These are phyloP conservation scores for Capsicum rhomboideum DNA, from an alignment of 257 asterid genomes.

Conservation along the genomic window DNA sequence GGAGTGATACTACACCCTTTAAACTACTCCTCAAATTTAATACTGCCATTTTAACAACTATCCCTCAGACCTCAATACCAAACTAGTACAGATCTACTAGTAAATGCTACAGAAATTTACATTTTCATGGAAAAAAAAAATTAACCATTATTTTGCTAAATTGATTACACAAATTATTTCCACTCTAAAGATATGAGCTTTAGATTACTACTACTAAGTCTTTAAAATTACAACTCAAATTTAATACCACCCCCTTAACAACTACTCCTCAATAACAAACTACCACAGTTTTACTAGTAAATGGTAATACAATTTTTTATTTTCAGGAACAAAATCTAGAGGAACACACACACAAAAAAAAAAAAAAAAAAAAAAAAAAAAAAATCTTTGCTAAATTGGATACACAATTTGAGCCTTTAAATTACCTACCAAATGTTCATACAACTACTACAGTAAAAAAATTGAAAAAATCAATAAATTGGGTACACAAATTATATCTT, in stretches of 20 bases:
- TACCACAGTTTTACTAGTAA: background rate
- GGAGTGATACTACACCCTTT: background rate
- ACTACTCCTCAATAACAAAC: background rate
- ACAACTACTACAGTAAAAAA: background rate
- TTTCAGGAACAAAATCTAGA: background rate
- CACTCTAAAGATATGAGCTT: background rate
- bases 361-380: no score
- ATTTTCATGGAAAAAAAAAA: background rate
- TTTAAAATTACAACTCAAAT: background rate
- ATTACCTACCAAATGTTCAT: background rate
- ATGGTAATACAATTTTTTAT: background rate
- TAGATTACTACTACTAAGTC: background rate
- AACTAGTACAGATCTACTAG: background rate
- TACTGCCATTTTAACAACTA: background rate
- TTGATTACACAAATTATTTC: background rate
- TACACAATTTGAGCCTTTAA: background rate
- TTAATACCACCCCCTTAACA: background rate
- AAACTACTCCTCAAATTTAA: background rate
- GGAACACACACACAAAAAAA: no score
- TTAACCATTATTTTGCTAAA: background rate
- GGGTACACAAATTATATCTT: background rate
- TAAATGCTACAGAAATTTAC: background rate
- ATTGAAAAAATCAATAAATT: background rate
- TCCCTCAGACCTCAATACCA: background rate
- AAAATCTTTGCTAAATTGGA: background rate